phyloP scores from a whole-genome alignment of 139 green algal genomes.

The Haematococcus lacustris region DNA sequence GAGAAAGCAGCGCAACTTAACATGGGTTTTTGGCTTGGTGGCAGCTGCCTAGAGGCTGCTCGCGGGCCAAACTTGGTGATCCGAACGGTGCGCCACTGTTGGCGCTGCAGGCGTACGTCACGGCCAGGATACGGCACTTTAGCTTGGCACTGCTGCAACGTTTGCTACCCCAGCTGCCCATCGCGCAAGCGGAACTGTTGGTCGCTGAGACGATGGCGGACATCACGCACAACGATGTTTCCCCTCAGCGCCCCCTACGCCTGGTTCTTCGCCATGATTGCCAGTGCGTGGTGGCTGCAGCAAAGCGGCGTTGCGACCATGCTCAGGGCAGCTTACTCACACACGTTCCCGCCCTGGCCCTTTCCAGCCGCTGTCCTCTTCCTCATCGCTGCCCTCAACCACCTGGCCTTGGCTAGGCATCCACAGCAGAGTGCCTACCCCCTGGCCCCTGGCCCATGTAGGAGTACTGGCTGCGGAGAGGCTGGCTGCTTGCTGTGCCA shows the following conservation, averaged over 20 bases:
- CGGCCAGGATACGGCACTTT: slow-evolving; percentile 38
- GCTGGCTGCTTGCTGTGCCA: slow-evolving; percentile 40
- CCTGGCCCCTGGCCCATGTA: slow-evolving; percentile 4
- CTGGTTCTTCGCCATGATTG: slow-evolving; percentile 53
- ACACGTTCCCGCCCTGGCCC: background rate
- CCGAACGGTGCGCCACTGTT: too few relatives aligned
- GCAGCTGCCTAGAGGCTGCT: too few relatives aligned
- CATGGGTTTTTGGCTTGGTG: too few relatives aligned
- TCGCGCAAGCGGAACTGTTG: slow-evolving; percentile 20
- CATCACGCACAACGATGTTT: slow-evolving; percentile 15
- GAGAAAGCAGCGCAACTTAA: too few relatives aligned
- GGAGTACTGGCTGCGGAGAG: slow-evolving; percentile 51
- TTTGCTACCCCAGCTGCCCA: slow-evolving; percentile 10
- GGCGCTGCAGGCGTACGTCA: slow-evolving; percentile 32
- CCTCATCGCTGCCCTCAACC: background rate
- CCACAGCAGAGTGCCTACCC: background rate
- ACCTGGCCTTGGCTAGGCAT: too few relatives aligned
- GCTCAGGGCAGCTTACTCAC: background rate
- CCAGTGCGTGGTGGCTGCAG: slow-evolving; percentile 18
- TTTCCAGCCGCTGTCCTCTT: background rate
- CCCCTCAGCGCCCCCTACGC: slow-evolving; percentile 21
- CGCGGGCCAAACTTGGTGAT: too few relatives aligned
- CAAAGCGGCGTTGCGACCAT: background rate
- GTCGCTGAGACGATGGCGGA: slow-evolving; percentile 16
- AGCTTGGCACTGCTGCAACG: slow-evolving; percentile 9